Evolutionary conservation across 2,329 filamentous ascomycete genomes (phyloP).

Genomic region (Sclerotinia spermophila): DNA sequence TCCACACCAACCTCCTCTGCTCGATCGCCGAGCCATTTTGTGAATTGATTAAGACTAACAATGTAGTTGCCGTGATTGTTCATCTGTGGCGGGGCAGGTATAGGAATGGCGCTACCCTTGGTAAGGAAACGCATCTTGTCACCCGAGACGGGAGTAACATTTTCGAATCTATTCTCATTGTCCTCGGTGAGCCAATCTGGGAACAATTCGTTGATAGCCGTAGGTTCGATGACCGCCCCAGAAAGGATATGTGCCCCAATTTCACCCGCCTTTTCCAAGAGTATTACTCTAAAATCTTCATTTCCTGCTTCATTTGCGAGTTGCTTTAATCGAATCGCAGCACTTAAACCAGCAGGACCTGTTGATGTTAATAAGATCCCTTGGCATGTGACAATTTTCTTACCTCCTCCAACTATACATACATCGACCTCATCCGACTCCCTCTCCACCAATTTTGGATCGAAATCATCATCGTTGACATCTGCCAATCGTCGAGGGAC

Average conservation of each 20-base stretch:
- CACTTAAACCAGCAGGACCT: slow-evolving; percentile 87
- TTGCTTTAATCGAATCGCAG: slow-evolving; percentile 93
- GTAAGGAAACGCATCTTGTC: slow-evolving; percentile 96
- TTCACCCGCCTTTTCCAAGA: slow-evolving; percentile 94
- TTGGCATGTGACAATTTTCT: slow-evolving; percentile 26
- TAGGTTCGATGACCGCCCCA: slow-evolving; percentile 90
- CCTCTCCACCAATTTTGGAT: slow-evolving; percentile 68
- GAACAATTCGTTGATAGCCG: slow-evolving; percentile 81
- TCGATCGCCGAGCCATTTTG: slow-evolving; percentile 91
- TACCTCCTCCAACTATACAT: slow-evolving; percentile 88
- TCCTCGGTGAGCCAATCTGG: slow-evolving; percentile 90
- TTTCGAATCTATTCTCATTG: slow-evolving; percentile 83
- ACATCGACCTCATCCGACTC: slow-evolving; percentile 95
- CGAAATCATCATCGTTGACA: slow-evolving; percentile 57
- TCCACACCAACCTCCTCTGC: slow-evolving; percentile 97
- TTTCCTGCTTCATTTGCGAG: slow-evolving; percentile 91
- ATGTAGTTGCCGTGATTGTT: slow-evolving; percentile 98
- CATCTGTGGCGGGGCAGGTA: slow-evolving; percentile 95
- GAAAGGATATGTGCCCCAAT: slow-evolving; percentile 93
- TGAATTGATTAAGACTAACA: slow-evolving; percentile 89
- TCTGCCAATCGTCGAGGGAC: slow-evolving; percentile 42
- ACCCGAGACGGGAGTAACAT: slow-evolving; percentile 75
- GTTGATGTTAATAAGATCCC: slow-evolving; percentile 22
- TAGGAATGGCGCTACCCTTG: slow-evolving; percentile 69
- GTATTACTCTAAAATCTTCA: slow-evolving; percentile 87